A percentile compares a stretch with the other conserved stretches of the same genome.
Evolutionary conservation across 805 yeast species (phyloP).

Genomic region (Wickerhamomyces silvicola): DNA sequence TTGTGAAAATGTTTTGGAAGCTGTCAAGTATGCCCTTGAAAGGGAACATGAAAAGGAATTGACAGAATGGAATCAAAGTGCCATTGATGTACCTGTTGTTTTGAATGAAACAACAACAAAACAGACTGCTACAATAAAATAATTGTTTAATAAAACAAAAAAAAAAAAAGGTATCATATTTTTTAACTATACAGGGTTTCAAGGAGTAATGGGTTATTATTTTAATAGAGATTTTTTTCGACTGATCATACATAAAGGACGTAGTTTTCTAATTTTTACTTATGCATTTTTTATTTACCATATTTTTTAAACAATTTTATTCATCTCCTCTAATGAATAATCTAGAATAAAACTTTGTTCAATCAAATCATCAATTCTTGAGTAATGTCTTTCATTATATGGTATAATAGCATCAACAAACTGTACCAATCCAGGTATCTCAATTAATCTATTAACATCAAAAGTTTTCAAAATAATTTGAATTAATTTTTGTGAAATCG

Average conservation of each 20-base stretch:
- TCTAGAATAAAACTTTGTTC: conserved; percentile 86
- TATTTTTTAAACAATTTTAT: conserved; percentile 22
- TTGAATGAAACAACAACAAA: conserved; percentile 40
- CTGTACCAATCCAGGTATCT: conserved; percentile 60
- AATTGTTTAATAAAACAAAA: too few species aligned
- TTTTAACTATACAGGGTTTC: too few species aligned
- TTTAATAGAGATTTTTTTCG: too few species aligned
- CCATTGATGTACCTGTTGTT: conserved; percentile 44
- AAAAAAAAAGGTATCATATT: too few species aligned
- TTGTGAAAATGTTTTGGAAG: conserved; percentile 71
- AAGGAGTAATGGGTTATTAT: too few species aligned
- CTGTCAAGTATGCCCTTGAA: conserved; percentile 78
- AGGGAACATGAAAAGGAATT: conserved; percentile 70
- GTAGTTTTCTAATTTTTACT: too few species aligned
- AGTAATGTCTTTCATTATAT: conserved; percentile 80
- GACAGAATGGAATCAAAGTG: conserved; percentile 64
- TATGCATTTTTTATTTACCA: neutral
- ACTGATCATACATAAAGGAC: too few species aligned
- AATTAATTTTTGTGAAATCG: conserved; percentile 72
- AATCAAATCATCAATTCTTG: conserved; percentile 67
- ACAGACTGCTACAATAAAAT: too few species aligned
- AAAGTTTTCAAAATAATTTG: conserved; percentile 54
- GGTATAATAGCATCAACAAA: conserved; percentile 76
- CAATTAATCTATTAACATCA: conserved; percentile 48
- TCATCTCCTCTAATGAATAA: conserved; percentile 76